These are phyloP conservation scores for Fusarium sp. DNA, from an alignment of 2,329 filamentous ascomycete species.

Conservation along the genomic window DNA sequence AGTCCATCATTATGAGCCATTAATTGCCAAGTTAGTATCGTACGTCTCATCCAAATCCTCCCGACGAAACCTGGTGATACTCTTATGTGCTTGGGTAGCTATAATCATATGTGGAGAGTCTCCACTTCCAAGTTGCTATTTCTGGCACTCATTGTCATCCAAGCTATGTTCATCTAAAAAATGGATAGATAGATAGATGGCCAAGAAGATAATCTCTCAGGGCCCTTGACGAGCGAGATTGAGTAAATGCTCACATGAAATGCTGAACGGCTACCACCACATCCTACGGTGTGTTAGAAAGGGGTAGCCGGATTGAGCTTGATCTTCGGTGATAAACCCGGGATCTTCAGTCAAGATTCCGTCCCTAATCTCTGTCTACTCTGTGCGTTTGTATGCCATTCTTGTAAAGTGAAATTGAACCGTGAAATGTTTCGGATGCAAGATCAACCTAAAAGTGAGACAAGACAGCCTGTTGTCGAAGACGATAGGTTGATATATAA, in stretches of 20 bases:
- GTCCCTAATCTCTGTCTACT: not conserved
- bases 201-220: slow-evolving; percentile 26
- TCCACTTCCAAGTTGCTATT: slow-evolving; percentile 32
- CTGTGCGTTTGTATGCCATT: not conserved
- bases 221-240: slow-evolving; percentile 31
- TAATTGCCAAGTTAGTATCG: slow-evolving; percentile 3
- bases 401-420: not conserved
- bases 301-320: slow-evolving; percentile 3
- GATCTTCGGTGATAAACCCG: not conserved
- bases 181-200: slow-evolving; percentile 6
- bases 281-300: not conserved
- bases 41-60: slow-evolving; percentile 3
- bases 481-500: not conserved
- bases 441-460: not conserved
- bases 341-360: slow-evolving; percentile 4
- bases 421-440: not conserved
- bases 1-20: not conserved
- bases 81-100: slow-evolving; percentile 1
- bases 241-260: not conserved
- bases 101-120: slow-evolving; percentile 15
- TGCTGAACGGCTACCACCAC: not conserved
- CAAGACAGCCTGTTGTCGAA: not conserved
- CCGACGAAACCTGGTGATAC: not conserved
- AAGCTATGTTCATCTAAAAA: slow-evolving; percentile 6
- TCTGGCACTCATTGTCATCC: slow-evolving; percentile 1